Conservation (phyloP, 23 red algal species). For the Gracilaria domingensis region DNA sequence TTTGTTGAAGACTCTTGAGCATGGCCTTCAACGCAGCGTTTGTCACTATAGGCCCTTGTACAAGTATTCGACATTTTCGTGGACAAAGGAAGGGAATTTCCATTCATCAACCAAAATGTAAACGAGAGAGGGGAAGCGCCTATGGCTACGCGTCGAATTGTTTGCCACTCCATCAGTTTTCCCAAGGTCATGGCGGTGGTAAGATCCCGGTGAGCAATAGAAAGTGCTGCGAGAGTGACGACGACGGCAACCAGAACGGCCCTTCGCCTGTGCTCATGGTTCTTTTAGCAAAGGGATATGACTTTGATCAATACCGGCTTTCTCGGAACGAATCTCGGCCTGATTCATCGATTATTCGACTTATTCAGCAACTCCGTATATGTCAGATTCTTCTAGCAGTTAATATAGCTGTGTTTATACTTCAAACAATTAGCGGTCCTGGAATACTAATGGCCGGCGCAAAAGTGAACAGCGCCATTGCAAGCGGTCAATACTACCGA, state of each 20-base stretch:
- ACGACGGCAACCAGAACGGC: not conserved
- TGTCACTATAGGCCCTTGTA: not conserved
- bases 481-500: constrained; percentile 80
- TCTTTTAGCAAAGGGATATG: not conserved
- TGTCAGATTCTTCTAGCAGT: constrained; percentile 61
- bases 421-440: constrained; percentile 43
- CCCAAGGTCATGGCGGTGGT: constrained; percentile 8
- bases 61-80: not conserved
- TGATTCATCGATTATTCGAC: not conserved
- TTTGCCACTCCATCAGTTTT: not conserved
- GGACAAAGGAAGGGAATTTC: not conserved
- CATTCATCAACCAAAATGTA: not conserved
- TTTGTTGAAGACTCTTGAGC: too few species aligned
- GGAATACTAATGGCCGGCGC: constrained; percentile 78
- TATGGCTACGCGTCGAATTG: not conserved
- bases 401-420: constrained; percentile 64
- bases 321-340: not conserved
- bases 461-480: constrained; percentile 91
- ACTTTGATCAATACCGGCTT: not conserved
- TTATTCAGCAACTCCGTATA: constrained; percentile 27
- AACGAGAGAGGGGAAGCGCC: not conserved
- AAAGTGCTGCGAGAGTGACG: not conserved
- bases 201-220: not conserved
- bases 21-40: not conserved
- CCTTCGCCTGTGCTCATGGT: not conserved